phyloP scores from a whole-genome alignment of 2,329 filamentous ascomycete genomes.

The Aureobasidium vineae region DNA sequence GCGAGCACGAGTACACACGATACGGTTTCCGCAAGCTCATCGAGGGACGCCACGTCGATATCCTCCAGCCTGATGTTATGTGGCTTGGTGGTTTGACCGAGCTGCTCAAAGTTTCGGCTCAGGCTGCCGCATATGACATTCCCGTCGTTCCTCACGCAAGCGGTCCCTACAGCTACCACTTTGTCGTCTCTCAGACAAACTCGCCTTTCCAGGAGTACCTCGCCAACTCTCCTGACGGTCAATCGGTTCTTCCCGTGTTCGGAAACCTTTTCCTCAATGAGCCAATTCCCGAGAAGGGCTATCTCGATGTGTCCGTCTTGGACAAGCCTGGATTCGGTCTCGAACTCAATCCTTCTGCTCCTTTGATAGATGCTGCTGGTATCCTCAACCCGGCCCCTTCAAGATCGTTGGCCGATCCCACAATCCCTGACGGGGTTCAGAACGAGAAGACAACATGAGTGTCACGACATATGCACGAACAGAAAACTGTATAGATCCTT shows the following conservation, averaged over 20 bases:
- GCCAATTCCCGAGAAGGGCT: slow-evolving; percentile 81
- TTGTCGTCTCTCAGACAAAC: slow-evolving; percentile 89
- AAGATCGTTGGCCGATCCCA: slow-evolving; percentile 40
- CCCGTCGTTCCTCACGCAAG: slow-evolving; percentile 94
- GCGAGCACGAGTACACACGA: slow-evolving; percentile 91
- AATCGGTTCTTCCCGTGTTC: slow-evolving; percentile 87
- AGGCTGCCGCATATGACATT: slow-evolving; percentile 90
- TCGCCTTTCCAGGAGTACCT: slow-evolving; percentile 95
- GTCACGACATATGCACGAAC: not conserved
- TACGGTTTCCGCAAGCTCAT: slow-evolving; percentile 95
- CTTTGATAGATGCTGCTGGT: slow-evolving; percentile 71
- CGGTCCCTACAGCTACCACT: slow-evolving; percentile 94
- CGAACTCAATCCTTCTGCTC: slow-evolving; percentile 77
- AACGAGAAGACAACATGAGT: slow-evolving; percentile 5
- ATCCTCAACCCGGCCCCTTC: slow-evolving; percentile 66
- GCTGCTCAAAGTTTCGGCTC: slow-evolving; percentile 80
- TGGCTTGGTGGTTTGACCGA: slow-evolving; percentile 94
- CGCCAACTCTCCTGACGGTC: slow-evolving; percentile 87
- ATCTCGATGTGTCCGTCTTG: slow-evolving; percentile 67
- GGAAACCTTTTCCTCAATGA: slow-evolving; percentile 88
- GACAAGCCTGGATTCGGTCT: slow-evolving; percentile 91
- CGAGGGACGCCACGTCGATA: slow-evolving; percentile 87
- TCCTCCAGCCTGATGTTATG: slow-evolving; percentile 96
- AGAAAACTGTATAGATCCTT: not conserved
- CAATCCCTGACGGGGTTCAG: slow-evolving; percentile 3